phyloP scores from a whole-genome alignment of 2,329 filamentous ascomycete genomes.

The Podosphaera xanthii region DNA sequence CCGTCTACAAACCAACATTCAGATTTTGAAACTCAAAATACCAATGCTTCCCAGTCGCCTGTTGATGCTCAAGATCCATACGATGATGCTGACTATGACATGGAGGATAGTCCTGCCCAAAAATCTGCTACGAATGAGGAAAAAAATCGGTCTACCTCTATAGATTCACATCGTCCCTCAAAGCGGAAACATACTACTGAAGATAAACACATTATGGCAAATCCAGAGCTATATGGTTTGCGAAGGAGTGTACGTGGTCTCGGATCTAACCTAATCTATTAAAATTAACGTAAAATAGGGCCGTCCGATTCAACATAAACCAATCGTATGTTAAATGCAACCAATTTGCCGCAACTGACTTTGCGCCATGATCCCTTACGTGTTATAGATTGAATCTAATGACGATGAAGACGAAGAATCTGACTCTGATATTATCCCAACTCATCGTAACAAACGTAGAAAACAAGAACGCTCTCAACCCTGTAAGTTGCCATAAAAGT shows the following conservation, averaged over 20 bases:
- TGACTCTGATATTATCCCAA: slow-evolving; percentile 48
- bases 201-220: slow-evolving; percentile 67
- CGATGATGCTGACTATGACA: slow-evolving; percentile 56
- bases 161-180: slow-evolving; percentile 40
- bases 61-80: slow-evolving; percentile 27
- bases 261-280: slow-evolving; percentile 4
- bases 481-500: slow-evolving; percentile 24
- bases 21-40: slow-evolving; percentile 14
- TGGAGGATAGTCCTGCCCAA: slow-evolving; percentile 33
- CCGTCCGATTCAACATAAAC: slow-evolving; percentile 30
- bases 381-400: slow-evolving; percentile 31
- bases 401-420: slow-evolving; percentile 26
- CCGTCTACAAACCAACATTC: slow-evolving; percentile 20
- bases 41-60: slow-evolving; percentile 14
- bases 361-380: slow-evolving; percentile 6
- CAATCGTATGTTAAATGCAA: slow-evolving; percentile 24
- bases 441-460: slow-evolving; percentile 36
- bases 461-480: slow-evolving; percentile 41
- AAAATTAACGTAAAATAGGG: slow-evolving; percentile 17
- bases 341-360: not conserved
- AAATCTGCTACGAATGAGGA: slow-evolving; percentile 23
- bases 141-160: slow-evolving; percentile 40
- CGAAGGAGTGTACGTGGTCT: slow-evolving; percentile 51
- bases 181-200: slow-evolving; percentile 52
- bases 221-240: slow-evolving; percentile 86